Evolutionary conservation across 176 grass and related monocot species (phyloP), one percentile per base, ranked within the genome.

Genomic region (Panicum miliaceum): DNA sequence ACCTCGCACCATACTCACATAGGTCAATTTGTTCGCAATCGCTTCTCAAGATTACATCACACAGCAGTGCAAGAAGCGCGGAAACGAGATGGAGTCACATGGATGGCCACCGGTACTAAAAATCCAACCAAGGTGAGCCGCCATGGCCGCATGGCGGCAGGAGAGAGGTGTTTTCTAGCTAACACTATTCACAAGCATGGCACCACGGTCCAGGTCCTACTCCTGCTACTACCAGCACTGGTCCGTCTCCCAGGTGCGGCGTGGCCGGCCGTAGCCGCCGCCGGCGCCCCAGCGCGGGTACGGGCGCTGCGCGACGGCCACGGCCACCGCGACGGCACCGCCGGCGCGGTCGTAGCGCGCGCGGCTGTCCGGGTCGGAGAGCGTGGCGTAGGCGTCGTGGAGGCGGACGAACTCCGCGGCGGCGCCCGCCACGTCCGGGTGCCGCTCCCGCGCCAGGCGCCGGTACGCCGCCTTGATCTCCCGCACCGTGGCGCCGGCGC

Each of bases 401-500:
- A 92, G 70, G 10, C 62, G 3, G 53, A 86, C 57, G 90, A 92
- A 92, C 20, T 82, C 86, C 16, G 8, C 66, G 54, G 77, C 87
- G 54, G 77, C 54, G 9, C 57, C 64, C 40, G 77, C 86, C 59
- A 82, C 90, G 90, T 92, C 90, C 2, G 90, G 90, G 73, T 92
- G 90, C 12, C 64, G 71, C 86, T 88, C 82, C 57, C 82, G 86
- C 46, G 87, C 94, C 9, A 97, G 81, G 3, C 86, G 92, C 1
- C 94, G 73, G 86, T 97, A 97, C 0, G 94, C 90, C 1, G 92
- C 88, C 86, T 92, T 97, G 83, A 97, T 94, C 80, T 97, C 94
- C 20, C 82, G 35, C 16, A 27, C 51, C 52, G 82, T 88, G 1
- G 90, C 90, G 80, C 89, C 89, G 75, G 84, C 89, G 3, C 74